These are phyloP conservation scores for Xylariaceae sp. DNA, from an alignment of 2,329 filamentous ascomycete genomes.

Conservation along the genomic window DNA sequence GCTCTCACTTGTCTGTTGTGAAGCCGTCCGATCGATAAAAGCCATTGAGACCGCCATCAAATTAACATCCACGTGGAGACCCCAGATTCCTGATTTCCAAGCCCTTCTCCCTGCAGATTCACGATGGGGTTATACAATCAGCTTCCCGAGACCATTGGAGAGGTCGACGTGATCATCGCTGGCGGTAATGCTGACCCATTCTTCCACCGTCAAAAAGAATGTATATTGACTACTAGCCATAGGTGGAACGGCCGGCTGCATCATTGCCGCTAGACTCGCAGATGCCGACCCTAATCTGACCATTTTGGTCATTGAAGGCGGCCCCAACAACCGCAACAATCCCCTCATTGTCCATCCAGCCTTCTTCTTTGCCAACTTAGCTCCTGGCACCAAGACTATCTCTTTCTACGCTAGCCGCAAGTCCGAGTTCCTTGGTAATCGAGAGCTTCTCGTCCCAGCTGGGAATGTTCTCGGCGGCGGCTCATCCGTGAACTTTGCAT, in stretches of 20 bases:
- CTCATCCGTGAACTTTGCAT: constrained; percentile 44
- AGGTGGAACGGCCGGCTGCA: constrained; percentile 15
- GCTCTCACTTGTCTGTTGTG: too few species aligned
- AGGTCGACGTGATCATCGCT: constrained; percentile 26
- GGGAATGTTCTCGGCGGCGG: constrained; percentile 50
- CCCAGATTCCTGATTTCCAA: neutral
- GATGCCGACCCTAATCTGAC: constrained; percentile 9
- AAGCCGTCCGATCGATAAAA: too few species aligned
- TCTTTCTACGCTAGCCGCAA: constrained; percentile 42
- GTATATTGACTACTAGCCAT: neutral
- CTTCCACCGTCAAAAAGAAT: neutral
- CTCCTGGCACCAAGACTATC: constrained; percentile 37
- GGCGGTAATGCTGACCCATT: constrained; percentile 19
- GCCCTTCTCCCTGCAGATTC: neutral
- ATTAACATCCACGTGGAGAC: too few species aligned
- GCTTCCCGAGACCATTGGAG: constrained; percentile 13
- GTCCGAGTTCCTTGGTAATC: constrained; percentile 36
- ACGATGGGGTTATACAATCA: constrained; percentile 22
- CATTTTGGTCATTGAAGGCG: constrained; percentile 16
- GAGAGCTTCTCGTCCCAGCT: constrained; percentile 36
- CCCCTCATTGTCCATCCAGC: constrained; percentile 37
- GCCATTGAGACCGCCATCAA: too few species aligned
- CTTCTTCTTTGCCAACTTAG: constrained; percentile 43
- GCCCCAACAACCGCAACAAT: neutral
- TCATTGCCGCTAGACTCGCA: constrained; percentile 12